phyloP scores from a whole-genome alignment of 345 rosid species.

The Litchi chinensis region DNA sequence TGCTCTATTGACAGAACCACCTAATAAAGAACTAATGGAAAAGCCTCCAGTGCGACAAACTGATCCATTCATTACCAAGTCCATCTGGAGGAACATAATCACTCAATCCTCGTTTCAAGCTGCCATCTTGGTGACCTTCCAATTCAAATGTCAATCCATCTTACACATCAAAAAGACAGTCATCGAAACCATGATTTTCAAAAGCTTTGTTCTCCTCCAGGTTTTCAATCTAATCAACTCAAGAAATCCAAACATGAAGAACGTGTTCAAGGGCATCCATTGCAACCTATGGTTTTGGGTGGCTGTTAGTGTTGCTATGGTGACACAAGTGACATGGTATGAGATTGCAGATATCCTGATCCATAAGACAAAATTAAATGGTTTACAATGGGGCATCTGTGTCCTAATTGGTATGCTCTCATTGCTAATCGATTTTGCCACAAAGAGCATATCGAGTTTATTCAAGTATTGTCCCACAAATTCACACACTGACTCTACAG shows the following conservation, averaged over 20 bases:
- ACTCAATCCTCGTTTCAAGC: conserved; percentile 3
- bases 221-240: conserved; percentile 2
- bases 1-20: conserved; percentile 8
- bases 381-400: conserved; percentile 7
- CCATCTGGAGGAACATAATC: conserved; percentile 16
- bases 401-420: conserved; percentile 10
- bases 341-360: background rate
- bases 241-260: conserved; percentile 1
- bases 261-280: conserved; percentile 2
- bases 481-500: background rate
- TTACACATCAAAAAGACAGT: background rate
- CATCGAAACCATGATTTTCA: conserved; percentile 6
- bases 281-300: conserved; percentile 10
- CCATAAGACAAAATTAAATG: background rate
- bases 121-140: conserved; percentile 6
- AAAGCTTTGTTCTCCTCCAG: conserved; percentile 1
- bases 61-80: background rate
- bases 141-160: conserved; percentile 4
- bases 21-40: background rate
- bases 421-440: background rate
- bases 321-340: background rate
- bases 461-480: background rate
- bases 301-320: background rate
- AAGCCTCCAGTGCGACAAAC: background rate
- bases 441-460: background rate